A percentile compares a stretch with the other conserved stretches of the same genome.
Conservation (phyloP, 768 basidiomycete genomes). For the Polyporus arcularius region DNA sequence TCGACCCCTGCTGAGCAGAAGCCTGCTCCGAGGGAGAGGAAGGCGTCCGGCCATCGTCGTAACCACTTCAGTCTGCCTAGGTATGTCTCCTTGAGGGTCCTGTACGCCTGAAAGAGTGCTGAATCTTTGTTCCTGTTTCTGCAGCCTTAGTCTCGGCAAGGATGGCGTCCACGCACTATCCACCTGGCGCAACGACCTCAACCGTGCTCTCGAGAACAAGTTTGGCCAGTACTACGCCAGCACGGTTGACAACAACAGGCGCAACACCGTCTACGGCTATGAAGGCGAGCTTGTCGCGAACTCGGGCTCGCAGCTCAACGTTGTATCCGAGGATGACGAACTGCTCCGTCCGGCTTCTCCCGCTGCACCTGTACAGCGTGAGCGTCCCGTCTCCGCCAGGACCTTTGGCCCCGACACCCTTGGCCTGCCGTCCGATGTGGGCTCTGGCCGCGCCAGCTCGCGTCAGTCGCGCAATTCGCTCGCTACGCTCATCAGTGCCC, state of each 20-base stretch:
- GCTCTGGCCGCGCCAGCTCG: slow-evolving; percentile 48
- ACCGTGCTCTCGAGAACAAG: slow-evolving; percentile 48
- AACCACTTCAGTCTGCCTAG: slow-evolving; percentile 71
- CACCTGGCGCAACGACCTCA: slow-evolving; percentile 56
- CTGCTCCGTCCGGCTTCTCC: slow-evolving; percentile 22
- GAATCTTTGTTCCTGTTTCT: neutral
- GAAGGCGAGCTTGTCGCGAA: slow-evolving; percentile 23
- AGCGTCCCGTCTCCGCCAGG: slow-evolving; percentile 14
- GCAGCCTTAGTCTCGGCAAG: slow-evolving; percentile 65
- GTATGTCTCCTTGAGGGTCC: slow-evolving; percentile 32
- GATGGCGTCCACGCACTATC: slow-evolving; percentile 54
- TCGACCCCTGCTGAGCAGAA: slow-evolving; percentile 56
- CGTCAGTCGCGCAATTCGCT: slow-evolving; percentile 60
- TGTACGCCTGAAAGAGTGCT: neutral
- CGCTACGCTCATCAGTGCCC: slow-evolving; percentile 39
- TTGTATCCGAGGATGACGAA: slow-evolving; percentile 46
- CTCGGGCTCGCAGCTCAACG: slow-evolving; percentile 31
- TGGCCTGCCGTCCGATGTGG: slow-evolving; percentile 53
- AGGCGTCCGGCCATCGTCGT: slow-evolving; percentile 55
- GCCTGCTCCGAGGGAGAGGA: slow-evolving; percentile 35
- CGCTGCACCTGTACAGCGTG: neutral
- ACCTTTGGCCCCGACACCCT: slow-evolving; percentile 36
- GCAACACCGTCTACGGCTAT: slow-evolving; percentile 42
- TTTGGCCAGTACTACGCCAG: slow-evolving; percentile 37
- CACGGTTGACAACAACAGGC: slow-evolving; percentile 44